phyloP scores from a whole-genome alignment of 1,284 basidiomycete species.

The Coriolopsis trogii region DNA sequence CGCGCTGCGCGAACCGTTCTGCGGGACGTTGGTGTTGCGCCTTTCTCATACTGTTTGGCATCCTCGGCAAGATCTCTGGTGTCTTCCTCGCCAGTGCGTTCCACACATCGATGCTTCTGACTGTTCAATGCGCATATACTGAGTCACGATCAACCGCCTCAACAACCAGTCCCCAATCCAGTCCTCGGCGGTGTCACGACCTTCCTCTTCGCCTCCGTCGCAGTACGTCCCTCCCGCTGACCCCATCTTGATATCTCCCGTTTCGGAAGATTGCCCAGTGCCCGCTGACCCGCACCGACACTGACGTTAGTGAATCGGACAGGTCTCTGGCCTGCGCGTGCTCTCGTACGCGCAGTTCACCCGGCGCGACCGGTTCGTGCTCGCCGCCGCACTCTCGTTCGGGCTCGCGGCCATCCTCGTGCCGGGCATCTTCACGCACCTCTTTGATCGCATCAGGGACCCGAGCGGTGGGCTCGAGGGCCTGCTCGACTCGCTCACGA shows the following conservation, averaged over 20 bases:
- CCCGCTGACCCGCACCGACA: background rate
- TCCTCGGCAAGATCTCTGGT: conserved; percentile 78
- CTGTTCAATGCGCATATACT: conserved; percentile 35
- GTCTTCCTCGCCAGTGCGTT: conserved; percentile 34
- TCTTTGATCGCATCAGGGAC: conserved; percentile 64
- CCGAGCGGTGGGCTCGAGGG: conserved; percentile 63
- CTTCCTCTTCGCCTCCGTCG: conserved; percentile 53
- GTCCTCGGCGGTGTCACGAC: conserved; percentile 84
- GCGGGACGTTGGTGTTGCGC: conserved; percentile 72
- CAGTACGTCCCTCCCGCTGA: conserved; percentile 1
- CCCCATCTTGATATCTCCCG: background rate
- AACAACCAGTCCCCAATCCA: conserved; percentile 61
- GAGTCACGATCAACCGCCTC: conserved; percentile 36
- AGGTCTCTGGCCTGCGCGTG: conserved; percentile 66
- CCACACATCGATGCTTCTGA: background rate
- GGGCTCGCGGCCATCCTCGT: conserved; percentile 70
- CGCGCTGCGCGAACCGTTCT: conserved; percentile 70
- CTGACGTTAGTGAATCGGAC: background rate
- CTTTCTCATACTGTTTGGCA: conserved; percentile 70
- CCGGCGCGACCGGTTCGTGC: conserved; percentile 77
- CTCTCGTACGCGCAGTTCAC: conserved; percentile 64
- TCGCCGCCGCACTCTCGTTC: conserved; percentile 68
- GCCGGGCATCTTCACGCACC: conserved; percentile 58
- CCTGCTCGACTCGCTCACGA: conserved; percentile 75
- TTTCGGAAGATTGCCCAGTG: too few relatives aligned